Base-by-base conservation (phyloP, 805 yeast genomes). In the Monosporozyma aquatica region DNA sequence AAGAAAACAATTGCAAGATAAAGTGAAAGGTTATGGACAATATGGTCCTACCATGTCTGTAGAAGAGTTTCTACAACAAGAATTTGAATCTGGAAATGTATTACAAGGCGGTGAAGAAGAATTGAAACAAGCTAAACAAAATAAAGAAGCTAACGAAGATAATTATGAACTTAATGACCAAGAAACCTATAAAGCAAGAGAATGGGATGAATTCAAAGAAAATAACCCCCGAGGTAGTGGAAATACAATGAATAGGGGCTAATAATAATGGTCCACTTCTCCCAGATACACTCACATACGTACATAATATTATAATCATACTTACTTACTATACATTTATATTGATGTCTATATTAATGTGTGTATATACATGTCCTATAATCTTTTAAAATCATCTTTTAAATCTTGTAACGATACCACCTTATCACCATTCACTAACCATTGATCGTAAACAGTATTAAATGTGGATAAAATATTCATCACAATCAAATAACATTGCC, bases 201-300 rank as follows among this genome's bases (percentile, higher is more conserved):
- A 75, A 33, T 92, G 97, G 97, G 98, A 92, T 63, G 94, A 84
- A 47, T 92, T 90, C 70, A 78, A 79, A 37, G 98, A 92, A 48
- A 76, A 76, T 3, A 78, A 87, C 58, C 82, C 87, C 0, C 78
- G 76, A 54, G 98, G 98, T 6, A 79, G 89, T 43, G 98, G 98
- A 9, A 90, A 90, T 58, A 87, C 89, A 37, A 76, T 73, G 59
- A 76, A 81, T 52, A 64, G 76, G 43, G 90, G 90, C 29, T 48
- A 35, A 37, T 7, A 21, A 15, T 21, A 35, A 23, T n/a, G n/a
- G n/a, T n/a, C n/a, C n/a, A n/a, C n/a, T n/a, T n/a, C n/a, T n/a
- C n/a, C n/a, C n/a, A n/a, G n/a, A n/a, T n/a, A n/a, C n/a, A n/a
- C n/a, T n/a, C n/a, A n/a, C n/a, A n/a, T n/a, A n/a, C n/a, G n/a